phyloP scores from a whole-genome alignment of 2,329 filamentous ascomycete species.

The Talaromyces sp. region DNA sequence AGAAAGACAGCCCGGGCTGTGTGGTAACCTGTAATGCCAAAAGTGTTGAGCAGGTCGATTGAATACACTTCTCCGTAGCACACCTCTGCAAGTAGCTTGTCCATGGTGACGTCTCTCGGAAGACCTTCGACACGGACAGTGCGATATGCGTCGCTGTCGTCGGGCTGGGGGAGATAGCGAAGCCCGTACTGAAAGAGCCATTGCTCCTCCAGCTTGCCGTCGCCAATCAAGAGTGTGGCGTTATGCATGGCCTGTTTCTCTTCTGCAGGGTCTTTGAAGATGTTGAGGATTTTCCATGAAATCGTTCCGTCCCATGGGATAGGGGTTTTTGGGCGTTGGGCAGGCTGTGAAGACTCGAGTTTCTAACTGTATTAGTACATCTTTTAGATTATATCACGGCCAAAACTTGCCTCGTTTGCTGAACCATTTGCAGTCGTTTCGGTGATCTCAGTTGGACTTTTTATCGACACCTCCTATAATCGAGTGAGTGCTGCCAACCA shows the following conservation, averaged over 20 bases:
- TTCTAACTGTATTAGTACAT: not conserved
- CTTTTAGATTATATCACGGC: not conserved
- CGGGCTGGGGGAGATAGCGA: constrained; percentile 21
- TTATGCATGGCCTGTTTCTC: constrained; percentile 14
- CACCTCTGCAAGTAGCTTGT: constrained; percentile 19
- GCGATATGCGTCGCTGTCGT: constrained; percentile 22
- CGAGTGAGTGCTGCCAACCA: not conserved
- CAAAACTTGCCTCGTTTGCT: too few relatives aligned
- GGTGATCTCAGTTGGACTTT: not conserved
- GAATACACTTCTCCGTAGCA: constrained; percentile 22
- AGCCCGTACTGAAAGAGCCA: constrained; percentile 27
- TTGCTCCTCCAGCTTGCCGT: constrained; percentile 12
- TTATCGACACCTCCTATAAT: not conserved
- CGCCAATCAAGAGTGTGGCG: constrained; percentile 8
- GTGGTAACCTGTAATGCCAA: constrained; percentile 21
- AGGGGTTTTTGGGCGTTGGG: not conserved
- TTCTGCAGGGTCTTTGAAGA: constrained; percentile 18
- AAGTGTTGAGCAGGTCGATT: constrained; percentile 24
- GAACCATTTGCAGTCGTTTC: not conserved
- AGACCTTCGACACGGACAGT: constrained; percentile 25
- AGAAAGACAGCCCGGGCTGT: constrained; percentile 27
- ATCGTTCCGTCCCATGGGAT: constrained; percentile 10
- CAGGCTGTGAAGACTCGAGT: not conserved
- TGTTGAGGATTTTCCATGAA: constrained; percentile 10
- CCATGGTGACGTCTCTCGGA: constrained; percentile 17